Conservation (phyloP, 495 filamentous ascomycete genomes). For the Aspergillus indologenus region DNA sequence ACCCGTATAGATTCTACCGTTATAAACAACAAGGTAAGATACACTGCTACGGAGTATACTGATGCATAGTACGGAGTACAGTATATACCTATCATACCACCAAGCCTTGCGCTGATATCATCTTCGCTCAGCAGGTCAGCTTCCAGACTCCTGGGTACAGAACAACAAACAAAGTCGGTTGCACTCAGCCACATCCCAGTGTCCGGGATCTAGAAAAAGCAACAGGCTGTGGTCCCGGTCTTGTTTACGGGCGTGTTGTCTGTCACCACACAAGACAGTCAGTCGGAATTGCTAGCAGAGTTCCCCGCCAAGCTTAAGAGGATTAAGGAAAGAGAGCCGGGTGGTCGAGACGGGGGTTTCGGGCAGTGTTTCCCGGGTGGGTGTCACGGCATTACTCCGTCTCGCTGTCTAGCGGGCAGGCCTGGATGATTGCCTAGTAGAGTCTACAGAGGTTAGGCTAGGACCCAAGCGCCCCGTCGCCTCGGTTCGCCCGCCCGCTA, state of each 20-base stretch:
- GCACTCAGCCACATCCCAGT: not conserved
- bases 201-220: not conserved
- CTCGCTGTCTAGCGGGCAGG: too few species aligned
- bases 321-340: not conserved
- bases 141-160: not conserved
- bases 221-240: not conserved
- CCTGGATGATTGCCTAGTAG: not conserved
- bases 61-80: too few species aligned
- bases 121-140: not conserved
- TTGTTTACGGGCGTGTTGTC: not conserved
- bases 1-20: too few species aligned
- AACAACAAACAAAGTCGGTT: not conserved
- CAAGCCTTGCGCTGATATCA: not conserved
- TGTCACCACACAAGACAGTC: not conserved
- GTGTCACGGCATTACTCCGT: slow-evolving; percentile 8
- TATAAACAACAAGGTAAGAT: too few species aligned
- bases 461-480: slow-evolving; percentile 9
- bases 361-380: slow-evolving; percentile 9
- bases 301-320: slow-evolving; percentile 5
- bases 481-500: slow-evolving; percentile 7
- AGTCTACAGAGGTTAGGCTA: too few species aligned
- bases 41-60: too few species aligned
- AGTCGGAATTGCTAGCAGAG: not conserved
- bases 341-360: slow-evolving; percentile 1
- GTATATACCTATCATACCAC: too few species aligned